These are phyloP conservation scores for Phlebiopsis gigantea DNA, from an alignment of 768 basidiomycete genomes.

Conservation along the genomic window DNA sequence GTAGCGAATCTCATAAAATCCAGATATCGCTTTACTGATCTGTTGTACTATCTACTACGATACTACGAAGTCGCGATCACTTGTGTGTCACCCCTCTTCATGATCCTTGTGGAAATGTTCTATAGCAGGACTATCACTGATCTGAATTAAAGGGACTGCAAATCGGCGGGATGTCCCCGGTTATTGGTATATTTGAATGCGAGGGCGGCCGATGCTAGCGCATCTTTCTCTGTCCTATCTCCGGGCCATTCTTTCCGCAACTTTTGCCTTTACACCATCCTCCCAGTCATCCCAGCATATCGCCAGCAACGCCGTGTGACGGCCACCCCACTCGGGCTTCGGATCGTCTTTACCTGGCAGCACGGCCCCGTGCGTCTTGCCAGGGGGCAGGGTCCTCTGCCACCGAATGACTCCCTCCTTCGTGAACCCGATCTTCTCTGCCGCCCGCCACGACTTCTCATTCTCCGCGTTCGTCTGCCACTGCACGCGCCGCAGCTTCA, in stretches of 20 bases:
- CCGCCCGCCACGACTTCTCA: conserved; percentile 39
- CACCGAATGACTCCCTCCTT: conserved; percentile 50
- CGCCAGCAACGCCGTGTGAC: conserved; percentile 43
- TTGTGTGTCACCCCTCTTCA: no score
- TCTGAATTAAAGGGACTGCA: no score
- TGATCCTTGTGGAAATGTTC: no score
- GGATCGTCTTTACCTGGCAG: conserved; percentile 20
- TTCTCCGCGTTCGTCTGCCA: conserved; percentile 56
- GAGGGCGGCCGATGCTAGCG: no score
- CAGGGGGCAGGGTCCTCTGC: conserved; percentile 42
- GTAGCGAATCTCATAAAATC: no score
- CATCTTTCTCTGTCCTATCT: no score
- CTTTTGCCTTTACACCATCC: neutral
- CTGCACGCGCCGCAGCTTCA: conserved; percentile 56
- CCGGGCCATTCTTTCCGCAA: neutral
- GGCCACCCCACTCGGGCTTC: conserved; percentile 25
- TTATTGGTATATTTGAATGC: no score
- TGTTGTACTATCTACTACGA: no score
- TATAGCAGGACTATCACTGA: no score
- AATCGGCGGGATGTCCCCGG: no score
- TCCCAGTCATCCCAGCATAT: conserved; percentile 62
- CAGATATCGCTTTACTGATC: no score
- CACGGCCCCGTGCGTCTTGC: conserved; percentile 25
- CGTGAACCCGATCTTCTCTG: conserved; percentile 56
- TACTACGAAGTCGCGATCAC: no score